Percentiles rank a stretch among this genome's conserved stretches.
Conservation (phyloP, 2,329 filamentous ascomycete genomes). For the Aspergillus puulaauensis region DNA sequence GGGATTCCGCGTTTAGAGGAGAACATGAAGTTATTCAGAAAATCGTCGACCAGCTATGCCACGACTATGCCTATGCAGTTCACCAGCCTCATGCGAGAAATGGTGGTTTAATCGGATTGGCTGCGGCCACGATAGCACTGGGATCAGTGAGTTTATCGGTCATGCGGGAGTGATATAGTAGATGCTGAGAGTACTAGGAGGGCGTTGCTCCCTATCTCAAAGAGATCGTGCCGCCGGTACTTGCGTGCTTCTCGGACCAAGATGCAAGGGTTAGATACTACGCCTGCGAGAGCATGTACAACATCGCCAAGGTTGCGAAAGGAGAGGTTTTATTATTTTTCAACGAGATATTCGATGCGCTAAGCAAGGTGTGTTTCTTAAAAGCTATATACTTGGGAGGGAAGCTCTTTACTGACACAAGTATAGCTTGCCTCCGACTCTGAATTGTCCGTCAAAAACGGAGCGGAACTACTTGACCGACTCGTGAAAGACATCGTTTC, state of each 20-base stretch:
- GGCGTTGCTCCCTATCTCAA: slow-evolving; percentile 89
- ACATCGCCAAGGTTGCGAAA: slow-evolving; percentile 98
- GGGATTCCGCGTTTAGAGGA: slow-evolving; percentile 73
- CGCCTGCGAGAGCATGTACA: slow-evolving; percentile 99
- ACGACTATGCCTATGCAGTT: slow-evolving; percentile 96
- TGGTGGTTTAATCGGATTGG: slow-evolving; percentile 91
- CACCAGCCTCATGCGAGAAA: slow-evolving; percentile 96
- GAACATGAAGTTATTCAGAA: slow-evolving; percentile 79
- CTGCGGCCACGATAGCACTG: slow-evolving; percentile 91
- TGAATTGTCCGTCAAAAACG: slow-evolving; percentile 96
- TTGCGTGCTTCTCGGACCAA: slow-evolving; percentile 97
- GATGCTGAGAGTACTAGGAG: slow-evolving; percentile 47
- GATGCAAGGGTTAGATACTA: slow-evolving; percentile 97
- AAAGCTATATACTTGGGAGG: not conserved
- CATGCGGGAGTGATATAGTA: not conserved
- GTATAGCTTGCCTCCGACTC: slow-evolving; percentile 86
- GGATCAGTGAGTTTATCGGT: slow-evolving; percentile 68
- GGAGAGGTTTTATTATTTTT: slow-evolving; percentile 97
- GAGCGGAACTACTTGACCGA: slow-evolving; percentile 89
- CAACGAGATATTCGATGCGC: slow-evolving; percentile 95
- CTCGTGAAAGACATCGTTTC: slow-evolving; percentile 95
- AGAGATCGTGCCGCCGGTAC: slow-evolving; percentile 90
- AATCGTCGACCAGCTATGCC: slow-evolving; percentile 93
- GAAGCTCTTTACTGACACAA: slow-evolving; percentile 11
- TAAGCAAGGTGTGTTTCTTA: slow-evolving; percentile 73